Evolutionary conservation across 2,329 filamentous ascomycete genomes (phyloP).

Genomic region (Clonostachys rhizophaga): DNA sequence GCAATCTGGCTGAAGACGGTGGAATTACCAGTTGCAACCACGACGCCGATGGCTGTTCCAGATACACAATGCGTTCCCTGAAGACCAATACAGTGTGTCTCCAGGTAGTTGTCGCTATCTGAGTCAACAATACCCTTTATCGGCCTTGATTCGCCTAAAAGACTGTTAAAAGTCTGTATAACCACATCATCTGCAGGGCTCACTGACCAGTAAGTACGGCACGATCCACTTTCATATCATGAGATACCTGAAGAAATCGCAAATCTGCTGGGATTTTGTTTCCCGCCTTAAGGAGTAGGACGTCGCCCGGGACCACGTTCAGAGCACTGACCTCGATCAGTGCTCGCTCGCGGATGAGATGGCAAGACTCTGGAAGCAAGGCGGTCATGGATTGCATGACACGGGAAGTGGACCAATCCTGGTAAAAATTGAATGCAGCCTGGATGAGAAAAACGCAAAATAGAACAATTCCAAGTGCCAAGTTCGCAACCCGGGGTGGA

Average conservation of each 20-base stretch:
- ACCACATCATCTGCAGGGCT: slow-evolving; percentile 42
- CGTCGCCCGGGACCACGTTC: slow-evolving; percentile 68
- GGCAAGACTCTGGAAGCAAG: slow-evolving; percentile 72
- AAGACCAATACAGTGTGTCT: slow-evolving; percentile 71
- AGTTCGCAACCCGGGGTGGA: slow-evolving; percentile 42
- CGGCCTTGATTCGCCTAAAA: slow-evolving; percentile 25
- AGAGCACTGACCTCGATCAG: slow-evolving; percentile 3
- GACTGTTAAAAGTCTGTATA: no score
- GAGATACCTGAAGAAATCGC: slow-evolving; percentile 63
- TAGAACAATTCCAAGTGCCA: slow-evolving; percentile 68
- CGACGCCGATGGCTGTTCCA: slow-evolving; percentile 61
- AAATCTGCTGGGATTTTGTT: slow-evolving; percentile 73
- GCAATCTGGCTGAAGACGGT: slow-evolving; percentile 77
- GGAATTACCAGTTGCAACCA: slow-evolving; percentile 66
- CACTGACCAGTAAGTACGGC: slow-evolving; percentile 70
- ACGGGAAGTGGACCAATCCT: slow-evolving; percentile 71
- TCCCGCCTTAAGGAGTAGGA: slow-evolving; percentile 64
- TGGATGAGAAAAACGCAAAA: slow-evolving; percentile 65
- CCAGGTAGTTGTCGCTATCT: slow-evolving; percentile 69
- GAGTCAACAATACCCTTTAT: slow-evolving; percentile 53
- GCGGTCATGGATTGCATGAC: slow-evolving; percentile 80
- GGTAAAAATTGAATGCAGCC: slow-evolving; percentile 65
- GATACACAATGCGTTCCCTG: slow-evolving; percentile 75
- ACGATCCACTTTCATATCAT: slow-evolving; percentile 68
- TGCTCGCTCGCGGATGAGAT: slow-evolving; percentile 57